Evolutionary conservation across 495 filamentous ascomycete species (phyloP), one percentile per base, ranked within the genome.

Genomic region (Penicillium diatomitis): DNA sequence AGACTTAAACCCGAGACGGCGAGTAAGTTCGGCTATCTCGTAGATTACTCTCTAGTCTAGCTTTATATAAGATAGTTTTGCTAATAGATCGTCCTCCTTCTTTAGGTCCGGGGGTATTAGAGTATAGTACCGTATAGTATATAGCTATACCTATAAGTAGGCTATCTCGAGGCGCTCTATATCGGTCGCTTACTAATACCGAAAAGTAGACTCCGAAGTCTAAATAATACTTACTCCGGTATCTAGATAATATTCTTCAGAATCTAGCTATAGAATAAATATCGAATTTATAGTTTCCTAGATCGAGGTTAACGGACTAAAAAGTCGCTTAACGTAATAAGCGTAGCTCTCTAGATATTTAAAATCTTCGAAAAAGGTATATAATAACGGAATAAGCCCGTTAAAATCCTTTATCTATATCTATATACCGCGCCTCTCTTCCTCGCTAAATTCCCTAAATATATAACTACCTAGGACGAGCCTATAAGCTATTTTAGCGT

Each of bases 301-400:
- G 40, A 60, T 46, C 6, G 52, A 43, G 6, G 30, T 29, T 11
- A 33, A 42, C 12, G 38, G 41, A n/a, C 43, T 28, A 44, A 47
- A 52, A 3, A 67, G 51, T 34, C 57, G 51, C 47, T 67, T 67
- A 3, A 72, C 12, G 42, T 48, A 62, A 39, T 65, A 34, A 4
- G 53, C 48, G 34, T 51, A 64, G 29, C 27, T 38, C 49, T 62
- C 52, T 5, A 67, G 44, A 42, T 64, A 67, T 10, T 60, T 60
- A 9, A 67, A 52, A 44, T 71, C 64, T 39, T 65, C 29, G 35
- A 70, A 72, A 51, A 70, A 67, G 29, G 57, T 67, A 44, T 64
- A 62, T 6, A 68, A 52, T 43, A 53, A 67, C 27, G 52, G 59
- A 30, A 70, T 55, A 7, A 70, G 46, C 2, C 58, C 31, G 29